Conservation (phyloP, 1,139 yeast species). For the Starmera stellimalicola region DNA sequence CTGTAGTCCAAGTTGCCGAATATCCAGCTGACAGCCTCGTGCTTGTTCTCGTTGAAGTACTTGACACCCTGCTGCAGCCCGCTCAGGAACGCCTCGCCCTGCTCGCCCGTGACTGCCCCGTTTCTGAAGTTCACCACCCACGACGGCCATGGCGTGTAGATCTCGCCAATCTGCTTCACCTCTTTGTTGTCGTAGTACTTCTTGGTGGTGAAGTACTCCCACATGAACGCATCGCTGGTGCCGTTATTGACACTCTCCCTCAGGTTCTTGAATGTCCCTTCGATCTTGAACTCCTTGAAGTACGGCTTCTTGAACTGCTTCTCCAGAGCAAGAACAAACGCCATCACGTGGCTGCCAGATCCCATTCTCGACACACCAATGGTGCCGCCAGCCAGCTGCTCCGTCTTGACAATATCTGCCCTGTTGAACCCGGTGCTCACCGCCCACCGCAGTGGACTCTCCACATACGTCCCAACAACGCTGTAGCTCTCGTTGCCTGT, state of each 20-base stretch:
- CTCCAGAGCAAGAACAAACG: slow-evolving; percentile 69
- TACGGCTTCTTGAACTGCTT: slow-evolving; percentile 39
- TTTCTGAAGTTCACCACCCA: slow-evolving; percentile 66
- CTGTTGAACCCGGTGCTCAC: slow-evolving; percentile 67
- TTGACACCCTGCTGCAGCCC: slow-evolving; percentile 60
- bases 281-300: slow-evolving; percentile 41
- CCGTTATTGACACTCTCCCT: slow-evolving; percentile 67
- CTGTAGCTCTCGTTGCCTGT: slow-evolving; percentile 59
- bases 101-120: slow-evolving; percentile 21
- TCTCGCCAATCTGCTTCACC: slow-evolving; percentile 75
- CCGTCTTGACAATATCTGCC: slow-evolving; percentile 37
- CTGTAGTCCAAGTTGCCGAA: slow-evolving; percentile 64
- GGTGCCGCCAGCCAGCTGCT: slow-evolving; percentile 47
- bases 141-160: slow-evolving; percentile 94
- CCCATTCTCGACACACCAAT: slow-evolving; percentile 90
- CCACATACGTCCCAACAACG: slow-evolving; percentile 72
- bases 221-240: slow-evolving; percentile 80
- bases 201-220: slow-evolving; percentile 90
- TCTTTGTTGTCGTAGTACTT: slow-evolving; percentile 74
- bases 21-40: slow-evolving; percentile 62
- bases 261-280: slow-evolving; percentile 63
- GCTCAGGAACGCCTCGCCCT: slow-evolving; percentile 33
- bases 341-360: slow-evolving; percentile 86
- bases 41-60: slow-evolving; percentile 49
- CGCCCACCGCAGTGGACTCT: slow-evolving; percentile 86